Base-by-base conservation (phyloP, 331 rosid genomes). In the Dryas integrifolia region DNA sequence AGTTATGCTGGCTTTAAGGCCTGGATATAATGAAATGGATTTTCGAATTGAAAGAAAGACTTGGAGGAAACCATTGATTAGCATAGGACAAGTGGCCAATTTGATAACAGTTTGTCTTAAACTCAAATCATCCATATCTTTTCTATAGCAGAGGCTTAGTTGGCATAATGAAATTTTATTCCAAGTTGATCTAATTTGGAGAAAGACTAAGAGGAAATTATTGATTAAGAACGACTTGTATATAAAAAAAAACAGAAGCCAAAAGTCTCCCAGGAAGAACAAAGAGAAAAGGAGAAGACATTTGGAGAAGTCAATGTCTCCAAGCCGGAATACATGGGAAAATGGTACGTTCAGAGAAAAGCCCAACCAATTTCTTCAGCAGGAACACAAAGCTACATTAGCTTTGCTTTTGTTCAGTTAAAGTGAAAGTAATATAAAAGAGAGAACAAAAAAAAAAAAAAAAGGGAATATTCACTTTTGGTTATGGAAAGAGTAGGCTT, bases 401-500 rank as follows among this genome's bases (percentile, higher is more conserved):
- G 24, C 43, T 40, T 6, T 39, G 35, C 2, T 30, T 30, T 30
- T 30, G 35, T 30, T 30, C 35, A 30, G 35, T 5, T 35, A 49
- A 60, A 60, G 58, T 69, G 11, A 77, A 50, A 41, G 55, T 11
- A 58, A 59, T 13, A 4, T 41, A 30, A 41, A 69, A 74, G n/a
- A 53, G 49, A 3, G 6, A 21, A 21, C 11, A n/a, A 18, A 18
- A 18, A 18, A 18, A 18, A 18, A 18, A 50, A 3, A 3, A 30
- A n/a, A 46, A 63, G 44, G 38, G 21, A 3, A 5, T 46, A 30
- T 9, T 10, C 3, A 51, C 65, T 73, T 68, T 50, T 6, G 57
- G 65, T 65, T n/a, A 58, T 16, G n/a, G 40, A 48, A 67, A 51
- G 18, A 10, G 72, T 47, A 65, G n/a, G 70, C 38, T 63, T 74